phyloP scores from a whole-genome alignment of 495 filamentous ascomycete species.

The Bacidia gigantensis region DNA sequence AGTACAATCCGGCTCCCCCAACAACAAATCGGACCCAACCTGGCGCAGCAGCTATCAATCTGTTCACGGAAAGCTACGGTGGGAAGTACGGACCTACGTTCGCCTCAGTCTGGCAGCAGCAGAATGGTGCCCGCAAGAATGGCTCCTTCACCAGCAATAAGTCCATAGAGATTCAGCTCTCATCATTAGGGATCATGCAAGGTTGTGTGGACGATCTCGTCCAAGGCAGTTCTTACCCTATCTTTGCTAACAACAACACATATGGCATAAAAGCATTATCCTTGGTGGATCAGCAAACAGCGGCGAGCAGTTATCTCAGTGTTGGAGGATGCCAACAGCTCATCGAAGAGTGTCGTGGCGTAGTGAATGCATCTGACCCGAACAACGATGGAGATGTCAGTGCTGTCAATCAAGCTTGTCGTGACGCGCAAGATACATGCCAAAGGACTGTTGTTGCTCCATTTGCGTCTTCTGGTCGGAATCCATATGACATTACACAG shows the following conservation, averaged over 20 bases:
- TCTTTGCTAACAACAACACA: slow-evolving; percentile 30
- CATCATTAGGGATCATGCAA: slow-evolving; percentile 32
- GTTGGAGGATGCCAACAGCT: slow-evolving; percentile 38
- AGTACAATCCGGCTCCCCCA: slow-evolving; percentile 42
- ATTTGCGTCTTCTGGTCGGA: slow-evolving; percentile 29
- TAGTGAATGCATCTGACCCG: slow-evolving; percentile 30
- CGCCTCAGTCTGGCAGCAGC: slow-evolving; percentile 29
- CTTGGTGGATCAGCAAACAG: slow-evolving; percentile 21
- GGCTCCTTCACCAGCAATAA: slow-evolving; percentile 23
- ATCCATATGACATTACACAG: slow-evolving; percentile 28
- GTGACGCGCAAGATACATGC: slow-evolving; percentile 33
- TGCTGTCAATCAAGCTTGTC: slow-evolving; percentile 35
- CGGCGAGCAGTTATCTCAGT: slow-evolving; percentile 30
- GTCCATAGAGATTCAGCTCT: slow-evolving; percentile 28
- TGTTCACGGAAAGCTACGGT: slow-evolving; percentile 35
- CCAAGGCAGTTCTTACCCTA: slow-evolving; percentile 26
- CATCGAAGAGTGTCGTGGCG: slow-evolving; percentile 35
- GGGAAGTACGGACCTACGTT: slow-evolving; percentile 35
- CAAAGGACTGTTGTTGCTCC: slow-evolving; percentile 31
- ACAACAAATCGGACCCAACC: slow-evolving; percentile 25
- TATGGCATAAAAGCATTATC: slow-evolving; percentile 28
- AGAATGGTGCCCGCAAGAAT: slow-evolving; percentile 25
- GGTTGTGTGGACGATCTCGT: slow-evolving; percentile 28
- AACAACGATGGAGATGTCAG: slow-evolving; percentile 29
- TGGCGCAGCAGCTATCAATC: slow-evolving; percentile 28